Evolutionary conservation across 179 eudicot genomes (phyloP).

Genomic region (Nepenthes alata): DNA sequence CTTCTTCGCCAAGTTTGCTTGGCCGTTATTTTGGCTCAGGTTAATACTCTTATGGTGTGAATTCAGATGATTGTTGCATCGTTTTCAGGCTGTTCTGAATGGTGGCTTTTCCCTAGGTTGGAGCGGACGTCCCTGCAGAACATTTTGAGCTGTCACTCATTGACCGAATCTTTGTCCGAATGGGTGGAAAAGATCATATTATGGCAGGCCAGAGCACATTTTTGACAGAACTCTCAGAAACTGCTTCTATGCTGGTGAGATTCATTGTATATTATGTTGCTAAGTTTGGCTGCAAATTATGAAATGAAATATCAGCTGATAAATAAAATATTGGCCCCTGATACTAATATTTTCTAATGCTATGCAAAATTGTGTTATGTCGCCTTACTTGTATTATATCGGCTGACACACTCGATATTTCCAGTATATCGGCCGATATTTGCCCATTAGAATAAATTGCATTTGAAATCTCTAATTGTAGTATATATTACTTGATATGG

Average conservation of each 20-base stretch:
- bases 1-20: conserved; percentile 96
- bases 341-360: too few species aligned
- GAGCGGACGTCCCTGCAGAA: conserved; percentile 93
- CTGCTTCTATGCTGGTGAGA: conserved; percentile 92
- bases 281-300: background rate
- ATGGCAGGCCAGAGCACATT: conserved; percentile 99
- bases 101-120: conserved; percentile 41
- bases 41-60: conserved; percentile 16
- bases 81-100: conserved; percentile 9
- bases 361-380: too few species aligned
- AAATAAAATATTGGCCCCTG: too few species aligned
- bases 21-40: conserved; percentile 96
- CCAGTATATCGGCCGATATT: too few species aligned
- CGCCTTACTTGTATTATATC: too few species aligned
- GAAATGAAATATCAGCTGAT: too few species aligned
- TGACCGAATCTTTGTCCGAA: conserved; percentile 84
- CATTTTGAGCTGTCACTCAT: conserved; percentile 70
- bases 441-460: too few species aligned
- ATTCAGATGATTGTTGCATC: conserved; percentile 1
- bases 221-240: conserved; percentile 89
- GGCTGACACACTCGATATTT: too few species aligned
- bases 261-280: background rate
- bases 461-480: too few species aligned
- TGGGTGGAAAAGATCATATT: conserved; percentile 99
- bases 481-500: too few species aligned